Percentiles rank a stretch among this genome's conserved stretches.
These are phyloP conservation scores for Cetraspora pellucida DNA, from an alignment of 192 early-diverging fungal genomes.

Conservation along the genomic window DNA sequence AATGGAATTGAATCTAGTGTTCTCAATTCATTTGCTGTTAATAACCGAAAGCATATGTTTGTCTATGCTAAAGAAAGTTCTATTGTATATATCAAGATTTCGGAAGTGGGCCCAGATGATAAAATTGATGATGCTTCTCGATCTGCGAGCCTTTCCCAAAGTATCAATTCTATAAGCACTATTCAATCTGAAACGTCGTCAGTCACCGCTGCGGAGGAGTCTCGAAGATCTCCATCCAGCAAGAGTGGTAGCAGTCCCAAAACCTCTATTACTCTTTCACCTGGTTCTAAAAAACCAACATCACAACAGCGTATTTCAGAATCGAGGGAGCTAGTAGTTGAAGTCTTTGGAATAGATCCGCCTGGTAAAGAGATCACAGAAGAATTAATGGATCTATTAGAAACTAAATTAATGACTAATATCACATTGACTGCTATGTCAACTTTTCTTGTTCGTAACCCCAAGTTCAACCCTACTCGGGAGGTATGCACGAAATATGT, in stretches of 20 bases:
- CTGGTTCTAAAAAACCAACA: constrained; percentile 38
- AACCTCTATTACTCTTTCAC: constrained; percentile 33
- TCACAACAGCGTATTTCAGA: constrained; percentile 41
- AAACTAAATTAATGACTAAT: constrained; percentile 60
- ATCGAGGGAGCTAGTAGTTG: constrained; percentile 58
- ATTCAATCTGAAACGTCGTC: neutral
- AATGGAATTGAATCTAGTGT: constrained; percentile 56
- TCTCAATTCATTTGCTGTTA: constrained; percentile 63
- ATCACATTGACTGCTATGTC: constrained; percentile 65
- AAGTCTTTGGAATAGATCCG: constrained; percentile 73
- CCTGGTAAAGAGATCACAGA: constrained; percentile 55
- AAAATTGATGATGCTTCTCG: constrained; percentile 39
- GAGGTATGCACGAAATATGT: constrained; percentile 45
- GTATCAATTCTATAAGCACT: neutral
- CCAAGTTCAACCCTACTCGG: constrained; percentile 61
- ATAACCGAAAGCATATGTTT: constrained; percentile 76
- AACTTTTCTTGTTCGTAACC: constrained; percentile 70
- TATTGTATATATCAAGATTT: constrained; percentile 63
- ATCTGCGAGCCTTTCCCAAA: neutral
- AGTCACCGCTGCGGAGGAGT: constrained; percentile 26
- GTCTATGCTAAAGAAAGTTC: constrained; percentile 58
- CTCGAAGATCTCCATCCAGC: constrained; percentile 36
- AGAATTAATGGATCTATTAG: constrained; percentile 66
- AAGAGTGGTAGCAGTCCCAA: constrained; percentile 40
- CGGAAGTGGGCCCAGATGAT: constrained; percentile 44